These are phyloP conservation scores for Naganishia cerealis DNA, from an alignment of 1,284 basidiomycete species.

Conservation along the genomic window DNA sequence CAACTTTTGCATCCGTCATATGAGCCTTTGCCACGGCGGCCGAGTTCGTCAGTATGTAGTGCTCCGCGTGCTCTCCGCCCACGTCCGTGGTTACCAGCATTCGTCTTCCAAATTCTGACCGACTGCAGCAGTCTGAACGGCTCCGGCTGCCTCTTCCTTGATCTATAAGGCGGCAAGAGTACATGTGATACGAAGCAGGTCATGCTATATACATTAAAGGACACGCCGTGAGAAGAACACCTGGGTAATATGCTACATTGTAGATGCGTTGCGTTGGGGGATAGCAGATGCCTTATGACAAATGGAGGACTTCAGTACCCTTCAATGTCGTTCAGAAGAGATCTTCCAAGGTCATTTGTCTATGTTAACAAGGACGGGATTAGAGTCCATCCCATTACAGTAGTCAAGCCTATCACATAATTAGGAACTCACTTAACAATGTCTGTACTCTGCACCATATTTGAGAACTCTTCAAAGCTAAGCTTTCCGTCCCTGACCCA, in stretches of 20 bases:
- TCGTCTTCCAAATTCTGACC: neutral
- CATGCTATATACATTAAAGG: neutral
- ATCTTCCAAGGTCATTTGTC: conserved; percentile 98
- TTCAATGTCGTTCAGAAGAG: conserved; percentile 61
- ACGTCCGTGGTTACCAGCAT: no score
- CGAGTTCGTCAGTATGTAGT: neutral
- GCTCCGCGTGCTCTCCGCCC: neutral
- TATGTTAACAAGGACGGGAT: conserved; percentile 58
- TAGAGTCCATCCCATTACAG: neutral
- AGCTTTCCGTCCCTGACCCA: conserved; percentile 79
- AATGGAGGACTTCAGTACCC: neutral
- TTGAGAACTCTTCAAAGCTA: conserved; percentile 92
- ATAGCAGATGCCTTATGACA: neutral
- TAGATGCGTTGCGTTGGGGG: neutral
- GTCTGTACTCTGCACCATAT: conserved; percentile 93
- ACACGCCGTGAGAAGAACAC: neutral
- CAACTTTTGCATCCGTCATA: conserved; percentile 8
- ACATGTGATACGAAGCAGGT: neutral
- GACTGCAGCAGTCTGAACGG: no score
- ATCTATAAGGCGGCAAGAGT: neutral
- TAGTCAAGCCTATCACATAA: no score
- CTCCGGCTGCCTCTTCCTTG: neutral
- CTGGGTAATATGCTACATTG: conserved; percentile 27
- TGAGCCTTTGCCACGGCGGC: neutral
- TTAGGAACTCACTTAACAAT: conserved; percentile 47